Percentiles rank a stretch among this genome's conserved stretches.
These are phyloP conservation scores for Lactarius psammicola DNA, from an alignment of 768 basidiomycete genomes.

Conservation along the genomic window DNA sequence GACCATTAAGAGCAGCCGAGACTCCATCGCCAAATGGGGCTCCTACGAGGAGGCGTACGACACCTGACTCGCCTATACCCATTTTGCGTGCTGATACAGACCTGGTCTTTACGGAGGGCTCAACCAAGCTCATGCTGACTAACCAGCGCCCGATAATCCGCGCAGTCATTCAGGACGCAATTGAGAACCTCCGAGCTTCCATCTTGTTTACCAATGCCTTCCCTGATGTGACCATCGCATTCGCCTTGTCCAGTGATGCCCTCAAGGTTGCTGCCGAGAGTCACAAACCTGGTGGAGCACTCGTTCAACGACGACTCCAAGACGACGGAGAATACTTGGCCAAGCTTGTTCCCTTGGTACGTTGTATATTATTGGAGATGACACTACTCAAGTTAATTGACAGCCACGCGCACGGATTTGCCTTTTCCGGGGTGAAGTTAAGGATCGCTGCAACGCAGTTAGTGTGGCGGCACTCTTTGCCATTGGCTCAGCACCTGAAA, in stretches of 20 bases:
- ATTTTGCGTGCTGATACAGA: not conserved
- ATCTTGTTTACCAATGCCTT: not conserved
- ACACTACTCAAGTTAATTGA: not conserved
- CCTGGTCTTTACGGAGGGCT: not conserved
- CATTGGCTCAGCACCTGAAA: no score
- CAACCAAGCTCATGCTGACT: not conserved
- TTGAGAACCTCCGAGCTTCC: not conserved
- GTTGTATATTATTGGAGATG: not conserved
- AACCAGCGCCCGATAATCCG: not conserved
- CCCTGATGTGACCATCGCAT: not conserved
- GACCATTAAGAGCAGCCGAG: no score
- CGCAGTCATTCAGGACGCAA: not conserved
- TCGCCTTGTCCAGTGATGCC: no score
- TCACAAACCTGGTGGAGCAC: not conserved
- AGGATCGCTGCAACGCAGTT: not conserved
- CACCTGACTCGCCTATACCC: not conserved
- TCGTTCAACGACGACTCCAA: not conserved
- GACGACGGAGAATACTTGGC: not conserved
- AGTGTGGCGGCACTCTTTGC: not conserved
- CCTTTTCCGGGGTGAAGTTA: not conserved
- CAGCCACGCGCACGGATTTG: no score
- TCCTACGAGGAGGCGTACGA: no score
- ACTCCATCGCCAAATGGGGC: no score
- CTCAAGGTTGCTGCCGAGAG: no score
- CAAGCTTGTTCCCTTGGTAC: no score